Conservation (phyloP, 2,329 filamentous ascomycete species). For the Orbilia javanica region DNA sequence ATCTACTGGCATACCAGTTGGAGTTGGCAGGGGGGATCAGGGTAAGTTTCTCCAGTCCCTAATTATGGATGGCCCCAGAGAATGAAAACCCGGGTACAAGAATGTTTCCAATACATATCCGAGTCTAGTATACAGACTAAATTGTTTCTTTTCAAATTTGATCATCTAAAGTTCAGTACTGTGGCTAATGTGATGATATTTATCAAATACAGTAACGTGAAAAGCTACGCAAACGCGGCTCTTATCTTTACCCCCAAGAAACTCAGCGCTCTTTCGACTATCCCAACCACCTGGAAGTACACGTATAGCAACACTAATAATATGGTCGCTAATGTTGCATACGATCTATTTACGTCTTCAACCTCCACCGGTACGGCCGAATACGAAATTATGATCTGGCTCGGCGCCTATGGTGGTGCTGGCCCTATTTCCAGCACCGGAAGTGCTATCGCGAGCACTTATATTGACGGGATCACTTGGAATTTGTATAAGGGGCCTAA, state of each 20-base stretch:
- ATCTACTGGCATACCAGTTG: neutral
- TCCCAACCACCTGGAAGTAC: conserved; percentile 66
- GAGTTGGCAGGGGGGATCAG: neutral
- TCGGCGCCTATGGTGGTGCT: conserved; percentile 71
- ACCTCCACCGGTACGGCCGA: conserved; percentile 67
- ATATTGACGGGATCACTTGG: conserved; percentile 70
- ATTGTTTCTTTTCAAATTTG: too few relatives aligned
- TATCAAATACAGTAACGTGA: conserved; percentile 60
- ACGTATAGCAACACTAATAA: conserved; percentile 67
- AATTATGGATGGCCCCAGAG: too few relatives aligned
- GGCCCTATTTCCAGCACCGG: conserved; percentile 73
- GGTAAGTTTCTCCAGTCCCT: too few relatives aligned
- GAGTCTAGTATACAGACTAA: too few relatives aligned
- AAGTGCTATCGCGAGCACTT: conserved; percentile 69
- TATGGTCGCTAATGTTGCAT: conserved; percentile 73
- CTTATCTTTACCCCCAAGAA: conserved; percentile 63
- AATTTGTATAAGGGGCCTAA: conserved; percentile 74
- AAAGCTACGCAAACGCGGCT: conserved; percentile 62
- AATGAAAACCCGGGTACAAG: too few relatives aligned
- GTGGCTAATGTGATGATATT: too few relatives aligned
- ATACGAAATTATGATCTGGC: conserved; percentile 78
- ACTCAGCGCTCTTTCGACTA: conserved; percentile 64
- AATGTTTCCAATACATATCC: too few relatives aligned
- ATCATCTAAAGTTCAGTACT: too few relatives aligned
- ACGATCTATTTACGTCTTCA: conserved; percentile 72